Base-by-base conservation (phyloP, 208 protist species). In the Leptomonas seymouri region DNA sequence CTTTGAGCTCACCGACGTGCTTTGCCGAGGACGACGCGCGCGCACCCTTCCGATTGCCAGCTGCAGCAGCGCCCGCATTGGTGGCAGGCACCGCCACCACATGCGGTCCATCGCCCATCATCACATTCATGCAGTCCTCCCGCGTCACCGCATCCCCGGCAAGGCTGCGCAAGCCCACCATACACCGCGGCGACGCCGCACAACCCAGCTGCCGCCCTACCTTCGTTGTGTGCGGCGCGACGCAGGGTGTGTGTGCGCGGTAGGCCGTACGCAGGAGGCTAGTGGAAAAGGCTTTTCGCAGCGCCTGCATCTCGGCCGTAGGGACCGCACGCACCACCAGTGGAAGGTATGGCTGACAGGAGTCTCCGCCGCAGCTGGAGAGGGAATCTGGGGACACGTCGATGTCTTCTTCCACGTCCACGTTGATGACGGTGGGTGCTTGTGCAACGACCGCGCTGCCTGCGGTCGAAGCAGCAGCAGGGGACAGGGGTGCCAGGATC, bases 121-220 rank as follows among this genome's bases (percentile, higher is more conserved):
- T 50, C 20, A 67, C 66, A 12, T 48, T 62, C 41, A 81, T 51
- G 50, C 76, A 86, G 21, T 88, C 77, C 48, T 74, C 57, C 0
- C 86, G 25, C 16, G 78, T 76, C 3, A 50, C 61, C 12, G 62
- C 58, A 45, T 84, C 71, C 21, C 57, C 78, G 25, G 67, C 65
- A 15, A 93, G 65, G 7, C 46, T 61, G 49, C 75, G 73, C 46
- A 90, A 65, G 0, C 87, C 87, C 8, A 68, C 65, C 64, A 90
- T 76, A 71, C 87, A 93, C 27, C 36, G 51, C 39, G 87, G 84
- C 27, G 84, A 84, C 41, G 78, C 79, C 7, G 60, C 46, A 62
- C 87, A 93, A 70, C 87, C 85, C 58, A 77, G 20, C 31, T 53
- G 66, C n/a, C 54, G 69, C 27, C 61, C 70, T 8, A n/a, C 54